Evolutionary conservation across 2,329 filamentous ascomycete genomes (phyloP).

Genomic region (Xylariaceae sp.): DNA sequence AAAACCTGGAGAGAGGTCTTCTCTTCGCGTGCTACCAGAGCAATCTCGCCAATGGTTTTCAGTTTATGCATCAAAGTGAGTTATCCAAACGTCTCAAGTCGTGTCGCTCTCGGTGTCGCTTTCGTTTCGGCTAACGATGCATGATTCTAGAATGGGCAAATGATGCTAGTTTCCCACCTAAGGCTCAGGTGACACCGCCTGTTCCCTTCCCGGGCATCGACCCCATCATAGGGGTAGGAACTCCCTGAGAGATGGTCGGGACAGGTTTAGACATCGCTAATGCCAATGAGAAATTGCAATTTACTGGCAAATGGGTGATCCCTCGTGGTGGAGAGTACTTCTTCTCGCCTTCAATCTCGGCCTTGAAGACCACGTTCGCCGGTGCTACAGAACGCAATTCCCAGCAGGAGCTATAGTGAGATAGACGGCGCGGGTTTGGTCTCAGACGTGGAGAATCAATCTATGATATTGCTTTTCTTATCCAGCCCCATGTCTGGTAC

Average conservation of each 20-base stretch:
- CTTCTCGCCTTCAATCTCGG: conserved; percentile 40
- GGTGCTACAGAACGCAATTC: neutral
- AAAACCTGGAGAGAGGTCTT: conserved; percentile 37
- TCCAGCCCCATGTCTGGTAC: too few relatives aligned
- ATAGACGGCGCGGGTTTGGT: too few relatives aligned
- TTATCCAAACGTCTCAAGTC: neutral
- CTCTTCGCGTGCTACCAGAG: conserved; percentile 45
- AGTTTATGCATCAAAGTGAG: conserved; percentile 36
- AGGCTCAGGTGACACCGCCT: neutral
- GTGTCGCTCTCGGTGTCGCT: neutral
- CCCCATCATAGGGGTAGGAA: conserved; percentile 17
- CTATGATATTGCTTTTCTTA: too few relatives aligned
- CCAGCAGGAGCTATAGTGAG: conserved; percentile 5
- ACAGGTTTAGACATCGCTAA: conserved; percentile 20
- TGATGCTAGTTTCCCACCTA: conserved; percentile 15
- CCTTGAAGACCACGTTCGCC: conserved; percentile 21
- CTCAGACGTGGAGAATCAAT: too few relatives aligned
- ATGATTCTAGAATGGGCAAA: conserved; percentile 23
- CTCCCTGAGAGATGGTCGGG: conserved; percentile 24
- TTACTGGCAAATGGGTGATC: conserved; percentile 35
- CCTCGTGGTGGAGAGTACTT: conserved; percentile 43
- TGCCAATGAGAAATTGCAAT: conserved; percentile 18
- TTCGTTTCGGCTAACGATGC: neutral
- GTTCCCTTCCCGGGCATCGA: conserved; percentile 14
- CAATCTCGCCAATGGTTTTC: conserved; percentile 37